phyloP scores from a whole-genome alignment of 139 green algal genomes.

The Chlorella sorokiniana region DNA sequence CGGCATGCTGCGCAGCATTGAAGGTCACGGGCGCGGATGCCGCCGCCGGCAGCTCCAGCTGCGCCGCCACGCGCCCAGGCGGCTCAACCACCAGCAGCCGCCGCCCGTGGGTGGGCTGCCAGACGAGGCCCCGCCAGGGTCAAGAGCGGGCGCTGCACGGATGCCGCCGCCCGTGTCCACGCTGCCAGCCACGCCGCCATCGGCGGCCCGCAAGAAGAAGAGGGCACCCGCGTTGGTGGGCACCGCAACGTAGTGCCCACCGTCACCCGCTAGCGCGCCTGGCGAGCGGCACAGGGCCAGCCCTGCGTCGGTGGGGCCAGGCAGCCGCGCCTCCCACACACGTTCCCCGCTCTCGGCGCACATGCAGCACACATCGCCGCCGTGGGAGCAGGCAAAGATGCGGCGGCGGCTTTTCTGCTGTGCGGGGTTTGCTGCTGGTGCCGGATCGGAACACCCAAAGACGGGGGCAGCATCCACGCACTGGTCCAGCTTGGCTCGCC shows the following conservation, averaged over 20 bases:
- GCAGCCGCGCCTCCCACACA: slow-evolving; percentile 35
- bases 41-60: slow-evolving; percentile 8
- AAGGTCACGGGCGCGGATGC: slow-evolving; percentile 45
- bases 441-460: not conserved
- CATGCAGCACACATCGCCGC: slow-evolving; percentile 49
- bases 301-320: slow-evolving; percentile 39
- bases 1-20: not conserved
- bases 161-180: slow-evolving; percentile 29
- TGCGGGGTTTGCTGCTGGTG: not conserved
- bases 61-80: not conserved
- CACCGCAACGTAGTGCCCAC: slow-evolving; percentile 24
- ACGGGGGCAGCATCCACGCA: slow-evolving; percentile 41
- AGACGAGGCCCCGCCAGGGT: slow-evolving; percentile 46
- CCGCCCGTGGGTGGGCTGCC: slow-evolving; percentile 39
- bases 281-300: slow-evolving; percentile 11
- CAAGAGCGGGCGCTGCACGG: slow-evolving; percentile 18
- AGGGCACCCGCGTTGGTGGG: slow-evolving; percentile 30
- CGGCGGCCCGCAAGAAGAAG: slow-evolving; percentile 26
- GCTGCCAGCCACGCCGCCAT: slow-evolving; percentile 9
- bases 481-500: slow-evolving; percentile 26
- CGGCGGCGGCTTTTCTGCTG: not conserved
- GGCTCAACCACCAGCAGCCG: slow-evolving; percentile 33
- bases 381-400: slow-evolving; percentile 59
- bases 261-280: too few relatives aligned
- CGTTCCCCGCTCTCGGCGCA: slow-evolving; percentile 26